Evolutionary conservation across 352 stramenopile species (phyloP).

Genomic region (Phytophthora quininea): DNA sequence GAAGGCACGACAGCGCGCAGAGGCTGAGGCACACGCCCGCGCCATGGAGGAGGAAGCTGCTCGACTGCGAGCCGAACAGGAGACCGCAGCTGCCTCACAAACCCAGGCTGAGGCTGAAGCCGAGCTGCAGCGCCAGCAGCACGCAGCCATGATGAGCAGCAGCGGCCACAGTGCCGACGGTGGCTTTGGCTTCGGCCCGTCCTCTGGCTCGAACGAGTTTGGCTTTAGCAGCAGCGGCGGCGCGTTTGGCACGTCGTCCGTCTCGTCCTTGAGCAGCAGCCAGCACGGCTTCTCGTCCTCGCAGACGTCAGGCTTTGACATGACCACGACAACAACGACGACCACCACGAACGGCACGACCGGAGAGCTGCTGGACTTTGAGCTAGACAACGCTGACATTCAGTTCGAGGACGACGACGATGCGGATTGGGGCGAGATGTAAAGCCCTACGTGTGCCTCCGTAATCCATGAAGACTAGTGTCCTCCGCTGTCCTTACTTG

Average conservation of each 20-base stretch:
- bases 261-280: conserved; percentile 16
- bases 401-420: conserved; percentile 85
- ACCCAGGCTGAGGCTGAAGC: conserved; percentile 34
- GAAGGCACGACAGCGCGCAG: conserved; percentile 26
- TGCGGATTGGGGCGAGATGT: conserved; percentile 87
- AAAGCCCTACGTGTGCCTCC: conserved; percentile 13
- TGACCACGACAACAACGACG: conserved; percentile 33
- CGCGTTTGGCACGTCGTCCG: conserved; percentile 19
- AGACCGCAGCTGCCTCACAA: conserved; percentile 18
- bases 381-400: conserved; percentile 75
- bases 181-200: conserved; percentile 26
- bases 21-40: conserved; percentile 39
- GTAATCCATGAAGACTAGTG: conserved; percentile 12
- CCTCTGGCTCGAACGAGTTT: conserved; percentile 38
- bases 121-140: conserved; percentile 34
- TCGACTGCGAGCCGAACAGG: conserved; percentile 32
- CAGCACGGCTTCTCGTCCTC: conserved; percentile 35
- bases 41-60: conserved; percentile 31
- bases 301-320: conserved; percentile 21
- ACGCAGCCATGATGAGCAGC: conserved; percentile 26
- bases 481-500: neutral
- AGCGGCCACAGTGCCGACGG: conserved; percentile 31
- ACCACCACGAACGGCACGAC: conserved; percentile 39
- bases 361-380: conserved; percentile 77
- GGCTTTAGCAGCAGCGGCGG: conserved; percentile 29